Base-by-base conservation (phyloP, 345 rosid genomes). In the Salix exigua region DNA sequence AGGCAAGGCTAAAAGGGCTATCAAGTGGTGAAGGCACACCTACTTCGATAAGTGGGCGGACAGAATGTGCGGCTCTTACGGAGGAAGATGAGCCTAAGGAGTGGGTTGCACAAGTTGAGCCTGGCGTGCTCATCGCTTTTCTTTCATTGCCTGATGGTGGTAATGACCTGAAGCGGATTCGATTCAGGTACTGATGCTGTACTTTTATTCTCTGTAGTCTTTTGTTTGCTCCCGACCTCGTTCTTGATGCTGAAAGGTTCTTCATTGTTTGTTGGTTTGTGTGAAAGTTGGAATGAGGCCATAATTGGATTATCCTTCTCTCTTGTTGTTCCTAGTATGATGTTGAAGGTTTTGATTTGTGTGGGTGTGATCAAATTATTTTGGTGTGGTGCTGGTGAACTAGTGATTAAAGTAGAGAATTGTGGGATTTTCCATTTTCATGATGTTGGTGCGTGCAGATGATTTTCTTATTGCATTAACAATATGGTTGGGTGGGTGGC, bases 91-190 rank as follows among this genome's bases (percentile, higher is more conserved):
- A 93, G 81, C 88, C 93, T n/a, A 96, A 92, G 81, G 98, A 93
- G 77, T 96, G 99, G 99, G 93, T 93, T 71, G 99, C 99, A 28
- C 98, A 93, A 81, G 98, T 96, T 79, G 99, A 96, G 83, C 99
- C 99, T 18, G 99, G 99, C 64, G 97, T 96, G 38, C 94, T 96
- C 77, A 96, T 96, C 78, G 92, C 96, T 18, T 96, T 96, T 75
- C 88, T 96, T 64, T 93, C 99, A 6, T 82, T 92, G 81, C 92
- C 94, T n/a, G 75, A 87, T 63, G 99, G 97, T 74, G 99, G 97
- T 50, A 96, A 96, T 81, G 96, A 96, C 83, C 93, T 96, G 73
- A 93, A 90, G 85, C 82, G 96, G 77, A 93, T 96, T 72, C 96
- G 94, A 28, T 96, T 96, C 90, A 96, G 99, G 99, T 96, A 89